phyloP scores from a whole-genome alignment of 352 stramenopile genomes.

The Phytophthora boehmeriae region DNA sequence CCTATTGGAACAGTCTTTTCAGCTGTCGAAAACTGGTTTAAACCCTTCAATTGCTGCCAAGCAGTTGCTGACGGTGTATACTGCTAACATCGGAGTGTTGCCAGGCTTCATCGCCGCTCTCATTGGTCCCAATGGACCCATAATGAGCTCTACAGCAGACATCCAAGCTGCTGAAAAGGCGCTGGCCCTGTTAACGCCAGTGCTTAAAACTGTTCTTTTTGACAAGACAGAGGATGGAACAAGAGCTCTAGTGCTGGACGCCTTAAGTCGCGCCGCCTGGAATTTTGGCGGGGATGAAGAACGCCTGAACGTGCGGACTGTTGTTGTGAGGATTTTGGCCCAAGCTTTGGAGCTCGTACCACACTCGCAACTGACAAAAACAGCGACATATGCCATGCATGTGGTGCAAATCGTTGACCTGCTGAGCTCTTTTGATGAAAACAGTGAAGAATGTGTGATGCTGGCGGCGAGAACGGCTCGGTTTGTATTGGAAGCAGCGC shows the following conservation, averaged over 20 bases:
- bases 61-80: slow-evolving; percentile 43
- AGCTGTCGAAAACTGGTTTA: slow-evolving; percentile 9
- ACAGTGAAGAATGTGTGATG: slow-evolving; percentile 11
- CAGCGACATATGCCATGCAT: slow-evolving; percentile 37
- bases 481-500: slow-evolving; percentile 27
- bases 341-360: slow-evolving; percentile 44
- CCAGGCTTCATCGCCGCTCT: slow-evolving; percentile 49
- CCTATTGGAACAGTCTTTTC: slow-evolving; percentile 39
- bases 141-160: background rate
- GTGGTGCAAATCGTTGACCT: slow-evolving; percentile 52
- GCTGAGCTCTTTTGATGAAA: slow-evolving; percentile 18
- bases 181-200: slow-evolving; percentile 35
- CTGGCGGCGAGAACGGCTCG: slow-evolving; percentile 14
- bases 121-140: slow-evolving; percentile 14
- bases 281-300: slow-evolving; percentile 23
- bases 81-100: slow-evolving; percentile 45
- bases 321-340: slow-evolving; percentile 30
- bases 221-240: slow-evolving; percentile 18
- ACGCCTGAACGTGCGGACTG: slow-evolving; percentile 6
- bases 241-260: slow-evolving; percentile 43
- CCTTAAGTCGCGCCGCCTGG: slow-evolving; percentile 52
- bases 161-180: slow-evolving; percentile 2
- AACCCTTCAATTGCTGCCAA: slow-evolving; percentile 7
- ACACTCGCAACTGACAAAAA: slow-evolving; percentile 17
- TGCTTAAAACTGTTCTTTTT: slow-evolving; percentile 46